phyloP scores from a whole-genome alignment of 805 yeast genomes.

The Myxozyma udenii region DNA sequence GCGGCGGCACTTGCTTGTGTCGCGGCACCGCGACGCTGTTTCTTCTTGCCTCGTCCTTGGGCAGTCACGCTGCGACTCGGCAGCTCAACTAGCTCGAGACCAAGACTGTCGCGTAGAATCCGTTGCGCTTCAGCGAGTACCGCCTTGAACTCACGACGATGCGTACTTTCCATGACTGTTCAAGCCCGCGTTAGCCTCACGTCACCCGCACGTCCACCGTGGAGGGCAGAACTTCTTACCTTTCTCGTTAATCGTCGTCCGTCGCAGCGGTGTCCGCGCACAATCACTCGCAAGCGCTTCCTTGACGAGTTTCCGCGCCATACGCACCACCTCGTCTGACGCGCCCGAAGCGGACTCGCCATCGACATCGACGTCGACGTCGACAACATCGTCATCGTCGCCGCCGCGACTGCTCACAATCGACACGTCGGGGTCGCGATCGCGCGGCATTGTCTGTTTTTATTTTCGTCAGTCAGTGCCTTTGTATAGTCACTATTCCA shows the following conservation, averaged over 20 bases:
- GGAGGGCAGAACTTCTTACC: too few species aligned
- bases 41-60: constrained; percentile 5
- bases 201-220: too few species aligned
- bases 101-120: constrained; percentile 5
- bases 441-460: too few species aligned
- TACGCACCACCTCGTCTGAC: constrained; percentile 15
- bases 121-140: constrained; percentile 19
- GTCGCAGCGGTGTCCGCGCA: constrained; percentile 15
- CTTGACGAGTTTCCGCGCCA: constrained; percentile 26
- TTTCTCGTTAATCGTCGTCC: constrained; percentile 17
- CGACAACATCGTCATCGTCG: constrained; percentile 1
- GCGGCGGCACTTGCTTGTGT: neutral
- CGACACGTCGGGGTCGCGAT: neutral
- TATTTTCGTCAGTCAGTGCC: too few species aligned
- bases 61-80: constrained; percentile 13
- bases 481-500: too few species aligned
- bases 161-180: constrained; percentile 22
- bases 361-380: neutral
- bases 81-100: constrained; percentile 21
- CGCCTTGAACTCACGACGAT: constrained; percentile 13
- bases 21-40: neutral
- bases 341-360: neutral
- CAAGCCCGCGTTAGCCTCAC: too few species aligned
- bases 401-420: neutral
- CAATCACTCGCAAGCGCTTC: constrained; percentile 19